Evolutionary conservation across 1,139 yeast genomes (phyloP), one percentile per base, ranked within the genome.

Genomic region (Chernovozyma aurita): DNA sequence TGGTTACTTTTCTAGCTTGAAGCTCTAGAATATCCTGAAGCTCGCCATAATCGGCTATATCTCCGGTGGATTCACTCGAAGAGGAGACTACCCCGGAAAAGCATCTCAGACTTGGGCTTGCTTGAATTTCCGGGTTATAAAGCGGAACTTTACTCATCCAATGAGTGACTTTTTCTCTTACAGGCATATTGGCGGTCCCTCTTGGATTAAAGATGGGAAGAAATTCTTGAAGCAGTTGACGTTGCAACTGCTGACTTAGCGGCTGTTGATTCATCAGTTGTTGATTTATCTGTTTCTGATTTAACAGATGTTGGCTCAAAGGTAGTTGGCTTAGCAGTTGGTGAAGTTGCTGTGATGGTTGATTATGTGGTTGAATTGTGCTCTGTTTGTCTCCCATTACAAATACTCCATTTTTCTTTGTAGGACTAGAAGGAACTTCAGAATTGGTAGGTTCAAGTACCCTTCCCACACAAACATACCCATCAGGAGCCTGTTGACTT

Each of bases 81-180:
- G 57, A 53, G 4, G 62, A 51, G 2, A 61, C 59, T 3, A 58
- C 58, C 0, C 73, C 79, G 0, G 80, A 73, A 41, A 65, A 77
- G 42, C 81, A 52, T 34, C 3, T 54, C 58, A 28, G 51, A 48
- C 16, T 49, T 46, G 11, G 47, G 42, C 34, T 46, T 46, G 27
- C 37, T n/a, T 24, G 9, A 18, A 18, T 31, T 8, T 33, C 32
- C 2, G 48, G 24, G 1, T 53, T 53, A 24, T 50, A 58, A 21
- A 69, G 55, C 1, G 88, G 88, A 3, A 81, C 67, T 16, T 64
- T 61, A 4, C 61, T 57, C 25, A 83, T 68, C 94, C 92, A 83
- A 6, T 55, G 59, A 30, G 63, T 62, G 0, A 83, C 83, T 49
- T 82, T 82, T 46, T 82, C 90, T 32, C 56, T 61, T 37, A 67